These are phyloP conservation scores for Paracoccidioides lutzii DNA, from an alignment of 2,329 filamentous ascomycete species.

Conservation along the genomic window DNA sequence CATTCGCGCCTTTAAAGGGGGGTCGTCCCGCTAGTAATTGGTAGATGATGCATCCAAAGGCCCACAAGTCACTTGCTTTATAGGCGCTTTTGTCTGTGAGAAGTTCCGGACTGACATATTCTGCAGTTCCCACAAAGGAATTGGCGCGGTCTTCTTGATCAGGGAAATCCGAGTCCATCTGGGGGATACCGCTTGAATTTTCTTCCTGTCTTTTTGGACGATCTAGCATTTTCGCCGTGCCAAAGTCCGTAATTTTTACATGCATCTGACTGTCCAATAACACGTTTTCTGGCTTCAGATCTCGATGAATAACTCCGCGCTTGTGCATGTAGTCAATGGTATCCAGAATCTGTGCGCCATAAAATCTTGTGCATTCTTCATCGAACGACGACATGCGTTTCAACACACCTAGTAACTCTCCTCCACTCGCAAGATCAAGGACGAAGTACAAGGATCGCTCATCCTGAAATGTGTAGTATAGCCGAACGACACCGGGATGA, in stretches of 20 bases:
- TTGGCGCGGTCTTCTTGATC: constrained; percentile 61
- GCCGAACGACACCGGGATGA: constrained; percentile 85
- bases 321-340: constrained; percentile 98
- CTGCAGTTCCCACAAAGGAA: constrained; percentile 93
- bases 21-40: constrained; percentile 91
- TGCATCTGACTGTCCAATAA: constrained; percentile 92
- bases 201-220: constrained; percentile 34
- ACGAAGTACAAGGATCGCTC: constrained; percentile 95
- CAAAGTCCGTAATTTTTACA: constrained; percentile 97
- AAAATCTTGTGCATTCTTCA: constrained; percentile 85
- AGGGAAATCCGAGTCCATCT: constrained; percentile 39
- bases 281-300: constrained; percentile 94
- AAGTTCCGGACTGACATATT: constrained; percentile 97
- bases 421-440: constrained; percentile 80
- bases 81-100: constrained; percentile 92
- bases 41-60: constrained; percentile 95
- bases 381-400: constrained; percentile 95
- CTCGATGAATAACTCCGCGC: constrained; percentile 87
- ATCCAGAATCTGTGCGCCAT: constrained; percentile 89
- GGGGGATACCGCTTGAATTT: constrained; percentile 33
- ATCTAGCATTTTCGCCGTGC: constrained; percentile 86
- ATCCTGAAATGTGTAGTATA: constrained; percentile 98
- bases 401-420: constrained; percentile 79
- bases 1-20: constrained; percentile 89
- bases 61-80: constrained; percentile 96